phyloP scores from a whole-genome alignment of 495 filamentous ascomycete genomes.

The Xylaria nigripes region DNA sequence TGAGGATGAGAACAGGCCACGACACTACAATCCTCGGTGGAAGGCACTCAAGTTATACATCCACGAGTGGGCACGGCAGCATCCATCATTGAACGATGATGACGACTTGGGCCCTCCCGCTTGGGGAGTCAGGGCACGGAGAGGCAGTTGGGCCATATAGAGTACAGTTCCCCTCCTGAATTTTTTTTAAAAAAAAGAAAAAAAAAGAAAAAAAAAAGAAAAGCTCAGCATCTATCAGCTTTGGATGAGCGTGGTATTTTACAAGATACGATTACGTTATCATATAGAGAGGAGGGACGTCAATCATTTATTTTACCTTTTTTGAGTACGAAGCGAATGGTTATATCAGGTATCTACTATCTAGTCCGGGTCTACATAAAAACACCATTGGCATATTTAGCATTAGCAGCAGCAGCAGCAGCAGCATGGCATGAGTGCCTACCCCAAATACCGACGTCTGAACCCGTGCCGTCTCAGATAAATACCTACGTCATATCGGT shows the following conservation, averaged over 20 bases:
- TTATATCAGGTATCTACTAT: not conserved
- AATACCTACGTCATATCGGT: too few species aligned
- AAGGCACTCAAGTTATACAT: constrained; percentile 74
- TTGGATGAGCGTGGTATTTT: constrained; percentile 1
- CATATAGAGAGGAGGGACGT: not conserved
- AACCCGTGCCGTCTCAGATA: not conserved
- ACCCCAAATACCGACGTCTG: not conserved
- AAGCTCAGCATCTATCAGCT: not conserved
- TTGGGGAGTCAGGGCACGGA: constrained; percentile 65
- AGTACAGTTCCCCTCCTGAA: not conserved
- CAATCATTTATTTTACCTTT: not conserved
- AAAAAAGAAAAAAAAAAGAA: too few species aligned
- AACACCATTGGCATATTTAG: not conserved
- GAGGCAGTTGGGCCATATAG: constrained; percentile 78
- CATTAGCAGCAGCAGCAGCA: not conserved
- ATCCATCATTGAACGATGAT: constrained; percentile 52
- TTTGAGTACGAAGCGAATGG: not conserved
- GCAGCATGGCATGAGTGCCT: not conserved
- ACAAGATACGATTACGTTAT: not conserved
- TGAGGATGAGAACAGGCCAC: constrained; percentile 26
- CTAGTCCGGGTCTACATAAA: not conserved
- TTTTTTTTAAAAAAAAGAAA: too few species aligned
- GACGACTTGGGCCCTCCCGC: constrained; percentile 45
- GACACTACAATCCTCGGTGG: constrained; percentile 56
- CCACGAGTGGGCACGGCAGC: constrained; percentile 74